Base-by-base conservation (phyloP, 208 protist genomes). In the Leishmania amazonensis region DNA sequence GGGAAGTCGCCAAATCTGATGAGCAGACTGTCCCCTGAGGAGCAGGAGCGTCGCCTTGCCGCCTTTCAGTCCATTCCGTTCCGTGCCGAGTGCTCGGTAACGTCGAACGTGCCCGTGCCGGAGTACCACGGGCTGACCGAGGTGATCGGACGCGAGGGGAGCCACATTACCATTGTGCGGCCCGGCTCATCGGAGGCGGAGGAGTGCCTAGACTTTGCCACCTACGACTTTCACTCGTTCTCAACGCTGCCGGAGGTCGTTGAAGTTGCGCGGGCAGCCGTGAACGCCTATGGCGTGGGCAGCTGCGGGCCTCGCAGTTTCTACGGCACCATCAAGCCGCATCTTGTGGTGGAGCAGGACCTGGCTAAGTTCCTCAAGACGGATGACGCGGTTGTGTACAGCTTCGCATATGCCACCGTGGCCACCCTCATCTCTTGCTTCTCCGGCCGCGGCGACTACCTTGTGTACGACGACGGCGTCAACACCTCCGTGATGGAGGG, bases 291-390 rank as follows among this genome's bases (percentile, higher is more conserved):
- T 85, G 98, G 98, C 81, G 97, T 99, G 28, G 99, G 99, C 42
- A 98, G 98, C 60, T 99, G 99, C 89, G 99, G 99, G 19, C 99
- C 99, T 24, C 91, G 98, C 75, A 97, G 97, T 75, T 99, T 99
- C 87, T 99, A 99, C 87, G 98, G 98, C 71, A 99, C 98, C 6
- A 95, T 99, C 70, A 98, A 99, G 81, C 95, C 97, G 11, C 99
- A 99, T 89, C 80, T 99, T 8, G 88, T 98, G 17, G 84, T 98
- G 3, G 98, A 99, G 89, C 83, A 92, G 70, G 87, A 93, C 75
- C 70, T 99, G 45, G 94, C 97, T 11, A 82, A 93, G 42, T 99
- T 99, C 79, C 81, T 98, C 65, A 75, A 85, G 64, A 97, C 94
- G 19, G 93, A 98, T 24, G 92, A 92, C 47, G 83, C 96, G 38